These are phyloP conservation scores for Cicer yamashitae DNA, from an alignment of 306 rosid genomes.

Conservation along the genomic window DNA sequence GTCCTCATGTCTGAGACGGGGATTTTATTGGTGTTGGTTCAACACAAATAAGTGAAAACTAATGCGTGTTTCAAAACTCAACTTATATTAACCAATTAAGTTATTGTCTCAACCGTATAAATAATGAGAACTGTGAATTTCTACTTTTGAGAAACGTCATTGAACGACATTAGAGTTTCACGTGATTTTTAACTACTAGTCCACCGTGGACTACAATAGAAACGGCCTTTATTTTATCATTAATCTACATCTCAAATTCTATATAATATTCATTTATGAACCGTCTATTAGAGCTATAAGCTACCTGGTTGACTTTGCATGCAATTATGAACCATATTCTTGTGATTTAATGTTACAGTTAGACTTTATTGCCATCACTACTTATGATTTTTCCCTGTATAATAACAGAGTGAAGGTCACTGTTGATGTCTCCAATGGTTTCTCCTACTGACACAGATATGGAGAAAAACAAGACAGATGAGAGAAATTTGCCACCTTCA, in stretches of 20 bases:
- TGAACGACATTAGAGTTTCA: neutral
- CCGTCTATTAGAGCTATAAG: neutral
- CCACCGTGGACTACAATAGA: neutral
- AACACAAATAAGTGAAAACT: neutral
- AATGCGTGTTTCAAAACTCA: neutral
- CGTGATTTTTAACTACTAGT: neutral
- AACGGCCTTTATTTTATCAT: neutral
- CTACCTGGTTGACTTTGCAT: conserved; percentile 41
- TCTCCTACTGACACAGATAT: conserved; percentile 50
- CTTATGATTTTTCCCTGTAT: conserved; percentile 35
- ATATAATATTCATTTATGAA: neutral
- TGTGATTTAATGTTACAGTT: conserved; percentile 27
- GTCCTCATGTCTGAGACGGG: neutral
- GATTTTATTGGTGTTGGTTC: neutral
- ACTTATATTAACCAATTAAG: neutral
- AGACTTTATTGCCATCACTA: conserved; percentile 12
- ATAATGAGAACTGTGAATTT: neutral
- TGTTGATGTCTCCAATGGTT: conserved; percentile 52
- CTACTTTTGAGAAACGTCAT: neutral
- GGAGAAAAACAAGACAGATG: conserved; percentile 53
- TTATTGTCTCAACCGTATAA: neutral
- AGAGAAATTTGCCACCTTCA: conserved; percentile 52
- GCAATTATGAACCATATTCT: conserved; percentile 29
- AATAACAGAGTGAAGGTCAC: conserved; percentile 50
- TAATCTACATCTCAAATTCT: conserved; percentile 22